phyloP scores from a whole-genome alignment of 257 asterid species.

The Nicotiana undulata region DNA sequence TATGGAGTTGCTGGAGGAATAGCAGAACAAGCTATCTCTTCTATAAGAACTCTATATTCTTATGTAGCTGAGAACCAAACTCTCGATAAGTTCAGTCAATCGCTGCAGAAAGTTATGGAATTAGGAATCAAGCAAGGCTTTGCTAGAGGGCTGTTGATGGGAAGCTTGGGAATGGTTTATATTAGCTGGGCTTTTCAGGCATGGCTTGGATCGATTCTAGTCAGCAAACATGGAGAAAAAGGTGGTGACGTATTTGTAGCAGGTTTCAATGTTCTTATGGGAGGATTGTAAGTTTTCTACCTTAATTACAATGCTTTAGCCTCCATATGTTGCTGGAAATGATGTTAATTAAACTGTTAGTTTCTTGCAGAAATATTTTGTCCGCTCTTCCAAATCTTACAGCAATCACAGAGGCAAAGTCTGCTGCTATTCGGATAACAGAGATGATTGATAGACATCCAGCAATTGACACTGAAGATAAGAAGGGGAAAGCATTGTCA shows the following conservation, averaged over 20 bases:
- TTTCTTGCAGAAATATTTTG: constrained; percentile 48
- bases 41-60: constrained; percentile 56
- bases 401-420: constrained; percentile 66
- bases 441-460: constrained; percentile 70
- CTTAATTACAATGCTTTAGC: neutral
- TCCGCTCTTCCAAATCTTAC: constrained; percentile 79
- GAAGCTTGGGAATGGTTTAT: constrained; percentile 71
- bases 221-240: constrained; percentile 54
- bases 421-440: constrained; percentile 57
- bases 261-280: constrained; percentile 85
- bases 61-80: constrained; percentile 65
- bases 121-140: constrained; percentile 67
- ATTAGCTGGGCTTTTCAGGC: constrained; percentile 86
- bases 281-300: constrained; percentile 54
- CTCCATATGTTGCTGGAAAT: neutral
- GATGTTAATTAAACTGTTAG: neutral
- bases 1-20: constrained; percentile 68
- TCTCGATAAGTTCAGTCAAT: constrained; percentile 47
- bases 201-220: constrained; percentile 68
- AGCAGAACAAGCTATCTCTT: constrained; percentile 76
- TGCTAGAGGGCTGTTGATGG: constrained; percentile 78
- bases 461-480: constrained; percentile 55
- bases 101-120: constrained; percentile 60
- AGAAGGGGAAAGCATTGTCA: constrained; percentile 75
- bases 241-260: constrained; percentile 81